A percentile compares a stretch with the other conserved stretches of the same genome.
phyloP scores from a whole-genome alignment of 2,329 filamentous ascomycete genomes.

The Davidsoniella australis region DNA sequence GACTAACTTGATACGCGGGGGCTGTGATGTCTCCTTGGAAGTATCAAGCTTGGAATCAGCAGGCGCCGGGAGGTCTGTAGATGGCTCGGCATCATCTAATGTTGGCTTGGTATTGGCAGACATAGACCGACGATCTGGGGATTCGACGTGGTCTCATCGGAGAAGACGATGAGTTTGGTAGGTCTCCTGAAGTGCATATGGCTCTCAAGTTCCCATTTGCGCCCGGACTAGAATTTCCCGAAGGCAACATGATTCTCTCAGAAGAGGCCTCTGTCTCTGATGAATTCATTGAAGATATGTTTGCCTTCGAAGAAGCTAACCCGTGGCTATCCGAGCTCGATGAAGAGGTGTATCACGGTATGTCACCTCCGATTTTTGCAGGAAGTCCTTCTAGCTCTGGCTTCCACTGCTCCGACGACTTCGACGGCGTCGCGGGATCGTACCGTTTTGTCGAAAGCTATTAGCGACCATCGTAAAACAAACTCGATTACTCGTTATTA shows the following conservation, averaged over 20 bases:
- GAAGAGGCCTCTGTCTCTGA: conserved; percentile 12
- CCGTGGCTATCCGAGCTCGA: conserved; percentile 29
- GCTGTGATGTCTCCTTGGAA: too few species aligned
- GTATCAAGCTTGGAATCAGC: background rate
- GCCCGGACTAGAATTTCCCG: conserved; percentile 27
- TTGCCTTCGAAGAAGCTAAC: conserved; percentile 27
- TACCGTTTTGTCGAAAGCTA: conserved; percentile 43
- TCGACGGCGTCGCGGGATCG: conserved; percentile 39
- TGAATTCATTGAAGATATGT: conserved; percentile 24
- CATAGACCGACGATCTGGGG: conserved; percentile 50
- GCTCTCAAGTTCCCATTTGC: conserved; percentile 79
- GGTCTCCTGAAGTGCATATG: conserved; percentile 48
- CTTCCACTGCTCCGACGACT: conserved; percentile 29
- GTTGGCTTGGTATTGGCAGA: background rate
- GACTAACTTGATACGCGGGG: too few species aligned
- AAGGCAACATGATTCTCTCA: conserved; percentile 12
- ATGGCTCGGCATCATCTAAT: conserved; percentile 13
- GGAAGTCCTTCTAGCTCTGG: conserved; percentile 23
- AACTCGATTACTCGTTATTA: background rate
- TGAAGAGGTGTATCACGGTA: conserved; percentile 31
- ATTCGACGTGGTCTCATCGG: conserved; percentile 61
- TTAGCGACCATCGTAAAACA: conserved; percentile 22
- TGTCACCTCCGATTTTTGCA: conserved; percentile 23
- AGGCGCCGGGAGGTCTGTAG: too few species aligned
- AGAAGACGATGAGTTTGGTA: conserved; percentile 61